Base-by-base conservation (phyloP, 768 basidiomycete species). In the Boletus coccyginus region DNA sequence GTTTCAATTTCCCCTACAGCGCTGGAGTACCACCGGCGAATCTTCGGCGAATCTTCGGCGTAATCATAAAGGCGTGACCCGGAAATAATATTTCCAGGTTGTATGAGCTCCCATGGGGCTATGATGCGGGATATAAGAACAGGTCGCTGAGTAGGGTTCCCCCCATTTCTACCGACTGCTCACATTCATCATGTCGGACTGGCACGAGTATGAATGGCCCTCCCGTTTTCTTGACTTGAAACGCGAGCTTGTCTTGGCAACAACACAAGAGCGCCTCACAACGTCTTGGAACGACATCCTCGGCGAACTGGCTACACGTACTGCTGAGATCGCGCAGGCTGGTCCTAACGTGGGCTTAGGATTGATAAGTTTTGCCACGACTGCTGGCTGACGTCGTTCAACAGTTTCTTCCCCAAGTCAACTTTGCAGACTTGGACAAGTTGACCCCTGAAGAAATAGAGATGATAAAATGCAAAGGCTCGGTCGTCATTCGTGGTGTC, bases 361-460 rank as follows among this genome's bases (percentile, higher is more conserved):
- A 1, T 41, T 4, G 11, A 38, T 27, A 11, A 5, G 4, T 19
- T 19, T 52, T 40, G n/a, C 3, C 14, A 48, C 50, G 17, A 31
- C 32, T 24, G 7, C 12, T 50, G 44, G 47, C 19, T 49, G 38
- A 31, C 10, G 24, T 33, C 27, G 8, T 27, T 52, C 17, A 17
- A 54, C 45, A 87, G 86, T 80, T 77, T 60, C 76, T 89, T 39
- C 86, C 87, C 5, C 81, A 83, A 67, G 79, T 89, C 47, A 73
- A 80, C 17, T 86, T 86, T 64, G 63, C 74, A 5, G 79, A 85
- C 44, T 70, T 90, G 16, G 66, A 75, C 7, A 77, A 65, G 21
- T 68, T 89, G 41, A 71, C 74, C 43, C 53, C 64, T 0, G 80
- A 82, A 19, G 71, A 79, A 33, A 56, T 86, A 8, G 75, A 76